Percentiles rank a stretch among this genome's conserved stretches.
Conservation (phyloP, 352 stramenopile genomes). For the Stephanocyclus meneghinianus region DNA sequence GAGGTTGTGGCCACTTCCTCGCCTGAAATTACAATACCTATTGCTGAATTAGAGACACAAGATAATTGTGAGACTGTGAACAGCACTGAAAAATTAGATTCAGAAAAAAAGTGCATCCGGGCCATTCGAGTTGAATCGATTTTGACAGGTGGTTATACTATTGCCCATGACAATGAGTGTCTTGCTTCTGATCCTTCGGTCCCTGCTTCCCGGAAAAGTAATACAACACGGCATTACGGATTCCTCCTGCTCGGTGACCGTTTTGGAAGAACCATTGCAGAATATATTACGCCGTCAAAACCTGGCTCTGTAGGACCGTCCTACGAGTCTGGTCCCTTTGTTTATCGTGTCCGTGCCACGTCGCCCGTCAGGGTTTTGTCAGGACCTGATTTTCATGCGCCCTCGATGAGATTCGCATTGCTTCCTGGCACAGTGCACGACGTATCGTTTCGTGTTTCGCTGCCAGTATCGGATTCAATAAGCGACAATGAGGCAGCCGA, state of each 20-base stretch:
- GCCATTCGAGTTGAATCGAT: slow-evolving; percentile 70
- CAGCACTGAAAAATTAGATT: neutral
- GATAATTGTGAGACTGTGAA: neutral
- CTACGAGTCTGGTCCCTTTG: slow-evolving; percentile 58
- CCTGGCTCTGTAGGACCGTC: slow-evolving; percentile 17
- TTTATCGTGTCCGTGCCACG: slow-evolving; percentile 61
- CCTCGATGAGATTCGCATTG: slow-evolving; percentile 52
- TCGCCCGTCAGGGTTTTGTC: slow-evolving; percentile 67
- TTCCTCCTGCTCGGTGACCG: slow-evolving; percentile 53
- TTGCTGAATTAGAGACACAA: neutral
- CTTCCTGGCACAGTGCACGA: slow-evolving; percentile 69
- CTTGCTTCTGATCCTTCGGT: neutral
- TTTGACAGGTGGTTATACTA: slow-evolving; percentile 70
- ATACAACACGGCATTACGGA: slow-evolving; percentile 35
- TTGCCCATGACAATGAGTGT: slow-evolving; percentile 11
- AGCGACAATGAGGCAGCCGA: slow-evolving; percentile 11
- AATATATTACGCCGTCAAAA: slow-evolving; percentile 29
- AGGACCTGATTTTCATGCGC: slow-evolving; percentile 62
- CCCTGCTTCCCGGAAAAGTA: neutral
- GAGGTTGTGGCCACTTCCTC: slow-evolving; percentile 64
- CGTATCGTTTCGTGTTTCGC: slow-evolving; percentile 58
- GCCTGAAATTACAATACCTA: slow-evolving; percentile 32
- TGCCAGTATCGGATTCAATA: slow-evolving; percentile 10
- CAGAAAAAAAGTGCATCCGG: slow-evolving; percentile 25
- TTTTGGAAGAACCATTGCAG: slow-evolving; percentile 42